phyloP scores from a whole-genome alignment of 352 stramenopile species.

The Blastocystis sp. region DNA sequence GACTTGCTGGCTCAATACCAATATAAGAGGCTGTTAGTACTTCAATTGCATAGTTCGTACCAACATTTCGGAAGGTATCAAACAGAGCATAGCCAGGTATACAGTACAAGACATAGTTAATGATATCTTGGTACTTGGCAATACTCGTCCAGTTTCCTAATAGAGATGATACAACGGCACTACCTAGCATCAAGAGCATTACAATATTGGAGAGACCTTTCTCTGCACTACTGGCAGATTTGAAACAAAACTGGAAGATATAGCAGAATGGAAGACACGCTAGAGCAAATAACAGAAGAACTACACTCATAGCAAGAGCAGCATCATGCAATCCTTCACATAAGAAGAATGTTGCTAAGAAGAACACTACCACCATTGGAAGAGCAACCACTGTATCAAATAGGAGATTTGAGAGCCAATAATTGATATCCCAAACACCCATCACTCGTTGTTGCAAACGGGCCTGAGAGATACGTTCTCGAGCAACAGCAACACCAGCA shows the following conservation, averaged over 20 bases:
- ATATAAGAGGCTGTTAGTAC: not conserved
- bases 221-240: slow-evolving; percentile 65
- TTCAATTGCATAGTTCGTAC: not conserved
- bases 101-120: slow-evolving; percentile 39
- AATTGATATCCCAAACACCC: slow-evolving; percentile 38
- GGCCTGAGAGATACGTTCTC: slow-evolving; percentile 50
- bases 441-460: slow-evolving; percentile 59
- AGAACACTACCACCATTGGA: slow-evolving; percentile 7
- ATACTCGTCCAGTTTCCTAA: not conserved
- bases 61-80: slow-evolving; percentile 1
- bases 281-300: slow-evolving; percentile 66
- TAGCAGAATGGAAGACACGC: slow-evolving; percentile 68
- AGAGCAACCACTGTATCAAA: not conserved
- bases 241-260: slow-evolving; percentile 66
- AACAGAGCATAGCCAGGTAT: slow-evolving; percentile 20
- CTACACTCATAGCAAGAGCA: not conserved
- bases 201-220: slow-evolving; percentile 66
- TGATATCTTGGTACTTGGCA: not conserved
- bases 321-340: not conserved
- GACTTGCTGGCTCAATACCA: slow-evolving; percentile 41
- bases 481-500: slow-evolving; percentile 34
- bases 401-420: slow-evolving; percentile 45
- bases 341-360: not conserved
- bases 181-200: slow-evolving; percentile 68
- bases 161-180: not conserved